A percentile compares a stretch with the other conserved stretches of the same genome.
phyloP scores from a whole-genome alignment of 2,329 filamentous ascomycete genomes.

The Pseudonectria foliicola region DNA sequence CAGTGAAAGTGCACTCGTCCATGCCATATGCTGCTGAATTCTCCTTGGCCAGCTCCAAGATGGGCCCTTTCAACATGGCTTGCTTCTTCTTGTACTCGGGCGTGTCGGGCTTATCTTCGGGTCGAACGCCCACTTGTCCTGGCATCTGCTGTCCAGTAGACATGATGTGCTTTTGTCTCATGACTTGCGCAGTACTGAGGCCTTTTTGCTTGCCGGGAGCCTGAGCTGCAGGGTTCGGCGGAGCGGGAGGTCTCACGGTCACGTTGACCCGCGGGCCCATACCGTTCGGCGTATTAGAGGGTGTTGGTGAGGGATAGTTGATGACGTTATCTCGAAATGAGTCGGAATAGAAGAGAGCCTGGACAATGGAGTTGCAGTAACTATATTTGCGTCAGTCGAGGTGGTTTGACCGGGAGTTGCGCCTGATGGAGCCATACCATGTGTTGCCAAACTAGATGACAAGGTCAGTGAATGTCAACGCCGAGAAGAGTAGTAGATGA shows the following conservation, averaged over 20 bases:
- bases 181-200: conserved; percentile 47
- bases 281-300: conserved; percentile 62
- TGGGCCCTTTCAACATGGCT: conserved; percentile 78
- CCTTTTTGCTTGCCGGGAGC: conserved; percentile 42
- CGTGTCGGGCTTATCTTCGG: conserved; percentile 89
- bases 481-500: conserved; percentile 5
- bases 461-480: conserved; percentile 27
- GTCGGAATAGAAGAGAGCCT: conserved; percentile 93
- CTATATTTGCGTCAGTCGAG: conserved; percentile 39
- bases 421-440: conserved; percentile 54
- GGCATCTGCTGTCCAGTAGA: conserved; percentile 47
- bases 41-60: conserved; percentile 77
- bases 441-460: conserved; percentile 81
- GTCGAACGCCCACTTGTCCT: conserved; percentile 51
- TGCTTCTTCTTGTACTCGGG: conserved; percentile 98
- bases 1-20: conserved; percentile 91
- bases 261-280: conserved; percentile 49
- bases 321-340: conserved; percentile 91
- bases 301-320: conserved; percentile 72
- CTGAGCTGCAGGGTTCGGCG: conserved; percentile 34
- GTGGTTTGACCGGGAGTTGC: conserved; percentile 1
- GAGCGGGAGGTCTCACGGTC: conserved; percentile 51
- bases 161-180: conserved; percentile 49
- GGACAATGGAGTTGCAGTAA: conserved; percentile 97
- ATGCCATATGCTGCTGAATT: conserved; percentile 78